phyloP scores from a whole-genome alignment of 2,329 filamentous ascomycete genomes.

The Penicillium griseofulvum region DNA sequence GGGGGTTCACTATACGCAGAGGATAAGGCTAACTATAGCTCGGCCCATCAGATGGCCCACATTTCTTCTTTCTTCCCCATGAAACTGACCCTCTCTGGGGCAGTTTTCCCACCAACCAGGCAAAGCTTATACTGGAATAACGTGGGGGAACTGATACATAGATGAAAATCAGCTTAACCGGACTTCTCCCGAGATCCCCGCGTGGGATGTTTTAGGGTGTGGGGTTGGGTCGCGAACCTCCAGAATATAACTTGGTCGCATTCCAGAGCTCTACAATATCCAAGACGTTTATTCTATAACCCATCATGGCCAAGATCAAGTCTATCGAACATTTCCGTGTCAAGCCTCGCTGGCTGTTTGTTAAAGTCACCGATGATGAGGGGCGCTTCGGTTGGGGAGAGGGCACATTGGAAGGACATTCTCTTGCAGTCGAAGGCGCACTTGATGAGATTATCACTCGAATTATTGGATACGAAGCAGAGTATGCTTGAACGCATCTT shows the following conservation, averaged over 20 bases:
- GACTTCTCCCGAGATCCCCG: conserved; percentile 15
- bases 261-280: background rate
- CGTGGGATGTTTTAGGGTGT: conserved; percentile 15
- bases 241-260: conserved; percentile 5
- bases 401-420: conserved; percentile 71
- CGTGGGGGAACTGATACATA: conserved; percentile 8
- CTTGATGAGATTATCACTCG: conserved; percentile 64
- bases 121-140: background rate
- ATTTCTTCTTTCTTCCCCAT: background rate
- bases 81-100: background rate
- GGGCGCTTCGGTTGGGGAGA: conserved; percentile 71
- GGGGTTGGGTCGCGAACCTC: background rate
- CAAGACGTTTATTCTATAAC: background rate
- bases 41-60: background rate
- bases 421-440: conserved; percentile 70
- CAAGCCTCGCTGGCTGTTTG: conserved; percentile 73
- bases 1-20: background rate
- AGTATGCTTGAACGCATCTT: conserved; percentile 48
- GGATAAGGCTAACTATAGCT: too few relatives aligned
- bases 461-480: conserved; percentile 66
- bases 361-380: conserved; percentile 70
- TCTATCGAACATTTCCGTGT: conserved; percentile 72
- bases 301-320: conserved; percentile 62
- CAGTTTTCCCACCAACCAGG: conserved; percentile 2
- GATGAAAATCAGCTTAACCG: background rate